Percentiles rank a stretch among this genome's conserved stretches.
Conservation (phyloP, 768 basidiomycete genomes). For the Mycena vulgaris region DNA sequence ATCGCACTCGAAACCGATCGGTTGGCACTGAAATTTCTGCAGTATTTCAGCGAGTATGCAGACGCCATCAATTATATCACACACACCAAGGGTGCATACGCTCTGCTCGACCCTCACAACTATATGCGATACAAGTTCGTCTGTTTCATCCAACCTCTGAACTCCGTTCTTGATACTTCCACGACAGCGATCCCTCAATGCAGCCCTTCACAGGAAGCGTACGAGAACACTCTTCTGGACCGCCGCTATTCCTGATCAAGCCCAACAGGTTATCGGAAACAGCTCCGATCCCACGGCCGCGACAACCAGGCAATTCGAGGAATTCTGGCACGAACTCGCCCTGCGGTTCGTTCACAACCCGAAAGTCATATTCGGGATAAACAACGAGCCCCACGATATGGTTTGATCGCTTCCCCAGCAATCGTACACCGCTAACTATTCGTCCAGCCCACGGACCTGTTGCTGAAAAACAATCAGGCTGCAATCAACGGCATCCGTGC, state of each 20-base stretch:
- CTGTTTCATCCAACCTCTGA: background rate
- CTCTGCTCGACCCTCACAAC: conserved; percentile 62
- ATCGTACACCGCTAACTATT: background rate
- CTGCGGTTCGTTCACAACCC: conserved; percentile 56
- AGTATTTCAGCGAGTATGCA: conserved; percentile 62
- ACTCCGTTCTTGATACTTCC: background rate
- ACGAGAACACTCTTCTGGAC: conserved; percentile 20
- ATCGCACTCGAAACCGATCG: background rate
- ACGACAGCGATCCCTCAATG: conserved; percentile 56
- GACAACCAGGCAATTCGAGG: conserved; percentile 59
- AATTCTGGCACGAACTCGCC: conserved; percentile 61
- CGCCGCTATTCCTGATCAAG: background rate
- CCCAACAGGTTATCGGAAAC: conserved; percentile 61
- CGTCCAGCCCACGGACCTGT: conserved; percentile 54
- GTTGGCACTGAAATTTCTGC: background rate
- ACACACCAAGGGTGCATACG: conserved; percentile 57
- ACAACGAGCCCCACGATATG: conserved; percentile 65
- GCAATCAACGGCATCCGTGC: conserved; percentile 60
- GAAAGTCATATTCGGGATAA: conserved; percentile 63
- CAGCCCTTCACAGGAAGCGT: conserved; percentile 63
- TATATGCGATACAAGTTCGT: conserved; percentile 65
- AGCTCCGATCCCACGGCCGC: conserved; percentile 61
- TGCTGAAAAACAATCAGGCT: conserved; percentile 61
- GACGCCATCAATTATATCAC: conserved; percentile 63
- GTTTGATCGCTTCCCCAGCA: conserved; percentile 34